These are phyloP conservation scores for Phoma sp. DNA, from an alignment of 2,329 filamentous ascomycete species.

Conservation along the genomic window DNA sequence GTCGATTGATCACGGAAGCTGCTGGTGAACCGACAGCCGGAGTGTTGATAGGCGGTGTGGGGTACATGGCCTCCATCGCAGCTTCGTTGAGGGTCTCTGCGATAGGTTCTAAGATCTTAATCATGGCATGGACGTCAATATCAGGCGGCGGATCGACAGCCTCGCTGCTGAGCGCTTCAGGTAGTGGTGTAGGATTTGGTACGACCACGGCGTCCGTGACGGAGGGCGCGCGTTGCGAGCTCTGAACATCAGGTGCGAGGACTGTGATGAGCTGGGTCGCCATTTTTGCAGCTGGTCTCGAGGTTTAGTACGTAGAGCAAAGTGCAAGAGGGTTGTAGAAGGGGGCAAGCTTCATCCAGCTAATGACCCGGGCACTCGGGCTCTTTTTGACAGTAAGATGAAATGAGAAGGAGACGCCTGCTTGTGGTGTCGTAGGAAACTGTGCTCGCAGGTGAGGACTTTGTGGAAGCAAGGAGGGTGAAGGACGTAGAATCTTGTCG, in stretches of 20 bases:
- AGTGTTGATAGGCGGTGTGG: constrained; percentile 41
- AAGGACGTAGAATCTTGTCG: neutral
- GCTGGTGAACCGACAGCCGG: constrained; percentile 35
- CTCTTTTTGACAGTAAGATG: neutral
- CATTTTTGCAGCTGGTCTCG: constrained; percentile 2
- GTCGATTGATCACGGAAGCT: constrained; percentile 28
- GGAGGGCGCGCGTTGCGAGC: constrained; percentile 29
- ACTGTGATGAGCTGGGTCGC: neutral
- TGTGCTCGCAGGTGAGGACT: neutral
- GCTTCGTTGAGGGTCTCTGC: constrained; percentile 40
- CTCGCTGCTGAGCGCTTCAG: constrained; percentile 22
- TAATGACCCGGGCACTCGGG: constrained; percentile 1
- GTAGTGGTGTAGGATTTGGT: constrained; percentile 36
- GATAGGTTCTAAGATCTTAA: constrained; percentile 35
- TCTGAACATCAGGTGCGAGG: constrained; percentile 28
- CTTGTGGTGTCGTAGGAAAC: neutral
- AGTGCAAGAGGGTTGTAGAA: neutral
- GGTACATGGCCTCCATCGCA: constrained; percentile 37
- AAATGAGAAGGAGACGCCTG: neutral
- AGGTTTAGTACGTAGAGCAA: neutral
- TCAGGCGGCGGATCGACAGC: constrained; percentile 21
- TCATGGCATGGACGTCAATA: constrained; percentile 36
- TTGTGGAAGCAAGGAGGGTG: neutral
- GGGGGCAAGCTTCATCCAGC: neutral
- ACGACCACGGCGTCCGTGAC: constrained; percentile 25